These are phyloP conservation scores for Ceratobasidium sp. DNA, from an alignment of 1,284 basidiomycete species.

Conservation along the genomic window DNA sequence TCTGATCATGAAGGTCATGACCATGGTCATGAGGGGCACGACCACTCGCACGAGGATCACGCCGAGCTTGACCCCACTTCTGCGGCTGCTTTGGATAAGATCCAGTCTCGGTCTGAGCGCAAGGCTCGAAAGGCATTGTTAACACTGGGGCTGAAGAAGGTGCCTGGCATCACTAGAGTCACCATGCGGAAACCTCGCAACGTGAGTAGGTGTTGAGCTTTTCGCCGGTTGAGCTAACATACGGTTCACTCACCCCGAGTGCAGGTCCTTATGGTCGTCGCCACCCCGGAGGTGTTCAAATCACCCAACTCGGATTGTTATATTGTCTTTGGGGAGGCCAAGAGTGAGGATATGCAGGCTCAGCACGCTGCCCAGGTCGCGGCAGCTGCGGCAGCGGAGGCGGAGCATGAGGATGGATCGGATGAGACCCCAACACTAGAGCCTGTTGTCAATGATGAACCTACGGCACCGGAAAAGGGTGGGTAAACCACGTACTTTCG, in stretches of 20 bases:
- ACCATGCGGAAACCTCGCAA: slow-evolving; percentile 95
- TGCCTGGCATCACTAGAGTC: slow-evolving; percentile 93
- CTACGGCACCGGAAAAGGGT: slow-evolving; percentile 69
- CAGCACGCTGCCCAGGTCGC: slow-evolving; percentile 79
- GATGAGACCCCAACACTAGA: slow-evolving; percentile 60
- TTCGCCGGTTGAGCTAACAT: background rate
- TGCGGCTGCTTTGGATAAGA: slow-evolving; percentile 87
- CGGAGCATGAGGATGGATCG: slow-evolving; percentile 54
- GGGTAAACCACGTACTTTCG: background rate
- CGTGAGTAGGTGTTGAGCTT: slow-evolving; percentile 61
- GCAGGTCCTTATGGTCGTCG: slow-evolving; percentile 91
- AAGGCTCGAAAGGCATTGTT: slow-evolving; percentile 91
- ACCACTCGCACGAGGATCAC: slow-evolving; percentile 64
- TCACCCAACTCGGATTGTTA: slow-evolving; percentile 97
- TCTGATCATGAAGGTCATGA: slow-evolving; percentile 76
- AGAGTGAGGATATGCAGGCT: slow-evolving; percentile 94
- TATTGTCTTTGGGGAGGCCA: slow-evolving; percentile 99
- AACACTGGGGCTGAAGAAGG: slow-evolving; percentile 89
- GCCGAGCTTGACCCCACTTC: slow-evolving; percentile 72
- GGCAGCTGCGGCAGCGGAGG: slow-evolving; percentile 53
- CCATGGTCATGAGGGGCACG: slow-evolving; percentile 64
- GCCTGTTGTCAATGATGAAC: slow-evolving; percentile 81
- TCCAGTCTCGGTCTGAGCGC: slow-evolving; percentile 90
- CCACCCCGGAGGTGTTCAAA: slow-evolving; percentile 97
- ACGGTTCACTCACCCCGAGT: background rate